These are phyloP conservation scores for Apodospora peruviana DNA, from an alignment of 495 filamentous ascomycete species.

Conservation along the genomic window DNA sequence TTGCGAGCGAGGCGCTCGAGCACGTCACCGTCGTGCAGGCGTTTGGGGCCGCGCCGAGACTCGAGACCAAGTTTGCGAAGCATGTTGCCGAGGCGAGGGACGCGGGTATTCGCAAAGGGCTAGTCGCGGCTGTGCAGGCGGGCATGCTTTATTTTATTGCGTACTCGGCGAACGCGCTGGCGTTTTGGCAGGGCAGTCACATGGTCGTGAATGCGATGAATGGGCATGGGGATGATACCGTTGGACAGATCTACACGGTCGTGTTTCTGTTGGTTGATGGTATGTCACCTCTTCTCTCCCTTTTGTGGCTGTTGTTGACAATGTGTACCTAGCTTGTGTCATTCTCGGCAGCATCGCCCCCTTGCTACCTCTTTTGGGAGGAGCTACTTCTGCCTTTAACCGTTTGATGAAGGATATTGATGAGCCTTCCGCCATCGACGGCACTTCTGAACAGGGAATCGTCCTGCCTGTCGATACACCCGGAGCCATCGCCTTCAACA, in stretches of 20 bases:
- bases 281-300: constrained; percentile 23
- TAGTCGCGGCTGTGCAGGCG: constrained; percentile 66
- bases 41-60: constrained; percentile 78
- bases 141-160: constrained; percentile 71
- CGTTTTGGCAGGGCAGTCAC: constrained; percentile 88
- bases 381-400: constrained; percentile 68
- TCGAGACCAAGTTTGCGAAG: constrained; percentile 70
- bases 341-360: constrained; percentile 80
- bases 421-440: constrained; percentile 73
- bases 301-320: constrained; percentile 62
- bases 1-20: constrained; percentile 86
- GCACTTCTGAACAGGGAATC: constrained; percentile 56
- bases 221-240: constrained; percentile 14
- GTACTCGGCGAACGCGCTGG: constrained; percentile 80
- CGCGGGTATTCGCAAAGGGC: constrained; percentile 66
- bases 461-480: constrained; percentile 59
- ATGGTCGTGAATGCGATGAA: constrained; percentile 63
- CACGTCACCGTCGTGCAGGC: constrained; percentile 82
- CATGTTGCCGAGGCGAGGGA: constrained; percentile 63
- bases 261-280: constrained; percentile 26
- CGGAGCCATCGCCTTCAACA: constrained; percentile 68
- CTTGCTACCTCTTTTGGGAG: constrained; percentile 66
- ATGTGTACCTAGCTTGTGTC: constrained; percentile 67
- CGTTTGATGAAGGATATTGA: constrained; percentile 90
- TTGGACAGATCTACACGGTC: constrained; percentile 25